Conservation (phyloP, 1,284 basidiomycete species). For the Heterobasidion irregulare region DNA sequence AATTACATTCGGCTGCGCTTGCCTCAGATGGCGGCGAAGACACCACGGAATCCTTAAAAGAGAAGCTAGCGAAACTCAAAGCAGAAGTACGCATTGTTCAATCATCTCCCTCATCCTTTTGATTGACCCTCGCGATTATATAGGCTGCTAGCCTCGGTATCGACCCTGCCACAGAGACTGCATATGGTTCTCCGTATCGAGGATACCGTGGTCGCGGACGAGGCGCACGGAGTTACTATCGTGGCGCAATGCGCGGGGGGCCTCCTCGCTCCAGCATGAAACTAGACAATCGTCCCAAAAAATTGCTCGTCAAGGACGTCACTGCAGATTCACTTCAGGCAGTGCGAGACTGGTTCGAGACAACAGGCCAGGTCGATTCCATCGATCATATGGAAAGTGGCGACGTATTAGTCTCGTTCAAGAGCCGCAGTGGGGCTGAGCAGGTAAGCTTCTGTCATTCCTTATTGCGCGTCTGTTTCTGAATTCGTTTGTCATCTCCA, state of each 20-base stretch:
- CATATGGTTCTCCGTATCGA: slow-evolving; percentile 41
- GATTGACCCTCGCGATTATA: slow-evolving; percentile 2
- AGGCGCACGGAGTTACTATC: slow-evolving; percentile 49
- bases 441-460: slow-evolving; percentile 34
- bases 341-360: slow-evolving; percentile 80
- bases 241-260: slow-evolving; percentile 59
- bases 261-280: slow-evolving; percentile 67
- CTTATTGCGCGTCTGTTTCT: too few species aligned
- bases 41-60: slow-evolving; percentile 67
- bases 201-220: slow-evolving; percentile 69
- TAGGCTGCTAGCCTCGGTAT: slow-evolving; percentile 80
- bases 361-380: slow-evolving; percentile 59
- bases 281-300: slow-evolving; percentile 86
- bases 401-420: slow-evolving; percentile 59
- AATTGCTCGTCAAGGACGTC: slow-evolving; percentile 67
- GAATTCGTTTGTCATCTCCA: too few species aligned
- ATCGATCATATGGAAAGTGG: slow-evolving; percentile 44
- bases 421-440: slow-evolving; percentile 63
- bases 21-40: slow-evolving; percentile 29
- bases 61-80: slow-evolving; percentile 75
- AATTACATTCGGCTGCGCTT: slow-evolving; percentile 43
- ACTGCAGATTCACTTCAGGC: slow-evolving; percentile 46
- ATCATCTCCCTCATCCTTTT: slow-evolving; percentile 1
- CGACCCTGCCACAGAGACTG: slow-evolving; percentile 20
- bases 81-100: slow-evolving; percentile 53